Evolutionary conservation across 2,329 filamentous ascomycete species (phyloP).

Genomic region (Coleophoma crateriformis): DNA sequence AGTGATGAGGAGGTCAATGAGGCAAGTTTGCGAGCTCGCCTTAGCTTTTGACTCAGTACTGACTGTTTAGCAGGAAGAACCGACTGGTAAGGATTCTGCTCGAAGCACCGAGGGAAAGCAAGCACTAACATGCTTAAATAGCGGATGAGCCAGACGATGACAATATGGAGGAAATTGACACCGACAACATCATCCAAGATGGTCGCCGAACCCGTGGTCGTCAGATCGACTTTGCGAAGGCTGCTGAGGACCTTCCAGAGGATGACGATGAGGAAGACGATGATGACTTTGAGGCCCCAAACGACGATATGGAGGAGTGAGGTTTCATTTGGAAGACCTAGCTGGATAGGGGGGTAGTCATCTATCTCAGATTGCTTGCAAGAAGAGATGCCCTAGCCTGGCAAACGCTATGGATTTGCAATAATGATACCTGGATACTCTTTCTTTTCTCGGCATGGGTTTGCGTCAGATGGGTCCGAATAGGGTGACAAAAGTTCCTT

Average conservation of each 20-base stretch:
- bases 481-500: slow-evolving; percentile 13
- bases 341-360: not conserved
- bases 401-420: too few relatives aligned
- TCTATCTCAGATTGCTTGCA: slow-evolving; percentile 6
- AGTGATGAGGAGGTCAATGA: slow-evolving; percentile 64
- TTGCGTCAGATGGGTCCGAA: slow-evolving; percentile 2
- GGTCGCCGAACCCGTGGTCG: slow-evolving; percentile 86
- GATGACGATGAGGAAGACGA: slow-evolving; percentile 78
- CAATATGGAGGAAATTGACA: slow-evolving; percentile 87
- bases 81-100: slow-evolving; percentile 18
- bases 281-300: slow-evolving; percentile 56
- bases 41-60: slow-evolving; percentile 2
- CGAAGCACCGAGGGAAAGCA: too few relatives aligned
- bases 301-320: slow-evolving; percentile 63
- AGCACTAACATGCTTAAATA: slow-evolving; percentile 12
- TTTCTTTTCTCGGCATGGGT: slow-evolving; percentile 4
- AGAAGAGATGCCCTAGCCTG: not conserved
- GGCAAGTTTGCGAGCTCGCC: slow-evolving; percentile 34
- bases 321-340: not conserved
- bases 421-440: slow-evolving; percentile 9
- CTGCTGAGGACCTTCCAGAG: slow-evolving; percentile 69
- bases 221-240: slow-evolving; percentile 89
- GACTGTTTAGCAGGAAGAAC: slow-evolving; percentile 11
- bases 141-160: slow-evolving; percentile 71
- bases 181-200: slow-evolving; percentile 75